phyloP scores from a whole-genome alignment of 495 filamentous ascomycete genomes.

The Lasiosphaeris hirsuta region DNA sequence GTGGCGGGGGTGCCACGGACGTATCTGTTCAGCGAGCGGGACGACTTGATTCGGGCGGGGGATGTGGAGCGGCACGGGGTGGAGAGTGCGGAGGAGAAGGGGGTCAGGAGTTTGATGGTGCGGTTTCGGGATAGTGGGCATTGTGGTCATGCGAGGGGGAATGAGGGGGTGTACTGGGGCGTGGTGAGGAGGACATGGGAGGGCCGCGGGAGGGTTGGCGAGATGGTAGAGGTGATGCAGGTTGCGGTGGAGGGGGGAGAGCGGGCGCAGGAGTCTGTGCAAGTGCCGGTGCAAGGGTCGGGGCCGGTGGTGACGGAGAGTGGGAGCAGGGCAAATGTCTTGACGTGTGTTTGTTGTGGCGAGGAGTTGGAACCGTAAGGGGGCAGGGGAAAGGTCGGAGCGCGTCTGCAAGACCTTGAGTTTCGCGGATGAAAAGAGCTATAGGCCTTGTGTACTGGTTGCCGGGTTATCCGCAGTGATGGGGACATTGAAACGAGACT shows the following conservation, averaged over 20 bases:
- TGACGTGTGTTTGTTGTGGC: conserved; percentile 7
- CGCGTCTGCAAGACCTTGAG: not conserved
- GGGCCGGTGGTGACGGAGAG: no score
- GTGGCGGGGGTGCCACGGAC: conserved; percentile 12
- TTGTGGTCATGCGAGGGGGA: conserved; percentile 29
- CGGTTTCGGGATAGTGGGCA: conserved; percentile 33
- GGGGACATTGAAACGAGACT: no score
- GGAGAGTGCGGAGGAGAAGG: conserved; percentile 9
- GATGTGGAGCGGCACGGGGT: conserved; percentile 34
- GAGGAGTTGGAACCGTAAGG: not conserved
- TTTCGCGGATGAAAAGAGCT: not conserved
- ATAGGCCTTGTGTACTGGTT: no score
- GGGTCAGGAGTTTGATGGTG: conserved; percentile 24
- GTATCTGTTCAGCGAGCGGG: conserved; percentile 37
- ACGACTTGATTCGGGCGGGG: conserved; percentile 32
- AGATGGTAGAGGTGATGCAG: not conserved
- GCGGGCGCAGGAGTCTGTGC: no score
- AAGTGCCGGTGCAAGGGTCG: no score
- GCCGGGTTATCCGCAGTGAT: no score
- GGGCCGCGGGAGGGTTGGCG: conserved; percentile 1
- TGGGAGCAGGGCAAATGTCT: not conserved
- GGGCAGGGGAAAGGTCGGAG: not conserved
- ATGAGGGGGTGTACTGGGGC: conserved; percentile 24
- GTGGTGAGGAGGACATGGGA: conserved; percentile 26
- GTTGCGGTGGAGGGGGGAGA: not conserved